A percentile compares a stretch with the other conserved stretches of the same genome.
Evolutionary conservation across 164 flowering plant genomes (phyloP).

Genomic region (Aristolochia fimbriata): DNA sequence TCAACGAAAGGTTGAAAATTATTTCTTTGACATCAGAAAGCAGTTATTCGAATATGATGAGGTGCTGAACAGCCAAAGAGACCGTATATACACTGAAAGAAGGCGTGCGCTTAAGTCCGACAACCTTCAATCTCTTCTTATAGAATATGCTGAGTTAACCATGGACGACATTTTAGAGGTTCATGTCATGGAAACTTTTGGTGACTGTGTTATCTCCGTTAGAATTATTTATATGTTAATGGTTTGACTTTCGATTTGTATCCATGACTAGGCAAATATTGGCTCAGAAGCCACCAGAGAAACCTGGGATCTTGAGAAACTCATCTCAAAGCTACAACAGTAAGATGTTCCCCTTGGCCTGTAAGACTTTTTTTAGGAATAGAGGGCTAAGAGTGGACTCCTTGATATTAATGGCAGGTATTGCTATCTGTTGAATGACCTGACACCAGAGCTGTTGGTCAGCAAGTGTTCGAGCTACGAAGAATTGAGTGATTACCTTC

Average conservation of each 20-base stretch:
- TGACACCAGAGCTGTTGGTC: conserved; percentile 64
- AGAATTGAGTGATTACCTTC: conserved; percentile 68
- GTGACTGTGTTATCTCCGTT: background rate
- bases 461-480: conserved; percentile 63
- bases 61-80: conserved; percentile 96
- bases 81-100: conserved; percentile 93
- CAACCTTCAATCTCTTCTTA: conserved; percentile 66
- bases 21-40: conserved; percentile 93
- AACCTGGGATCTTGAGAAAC: conserved; percentile 92
- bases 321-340: conserved; percentile 87
- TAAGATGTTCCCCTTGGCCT: conserved; percentile 25
- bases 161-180: conserved; percentile 99
- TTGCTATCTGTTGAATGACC: conserved; percentile 80
- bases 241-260: background rate
- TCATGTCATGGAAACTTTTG: background rate
- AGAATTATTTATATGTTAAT: background rate
- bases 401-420: conserved; percentile 37
- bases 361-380: background rate
- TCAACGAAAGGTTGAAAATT: conserved; percentile 95
- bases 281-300: conserved; percentile 78
- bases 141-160: conserved; percentile 95
- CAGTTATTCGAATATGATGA: conserved; percentile 96
- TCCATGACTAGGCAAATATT: conserved; percentile 64
- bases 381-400: background rate
- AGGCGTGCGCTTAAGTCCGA: conserved; percentile 91